Conservation (phyloP, 2,329 filamentous ascomycete species). For the Aspergillus neotritici region DNA sequence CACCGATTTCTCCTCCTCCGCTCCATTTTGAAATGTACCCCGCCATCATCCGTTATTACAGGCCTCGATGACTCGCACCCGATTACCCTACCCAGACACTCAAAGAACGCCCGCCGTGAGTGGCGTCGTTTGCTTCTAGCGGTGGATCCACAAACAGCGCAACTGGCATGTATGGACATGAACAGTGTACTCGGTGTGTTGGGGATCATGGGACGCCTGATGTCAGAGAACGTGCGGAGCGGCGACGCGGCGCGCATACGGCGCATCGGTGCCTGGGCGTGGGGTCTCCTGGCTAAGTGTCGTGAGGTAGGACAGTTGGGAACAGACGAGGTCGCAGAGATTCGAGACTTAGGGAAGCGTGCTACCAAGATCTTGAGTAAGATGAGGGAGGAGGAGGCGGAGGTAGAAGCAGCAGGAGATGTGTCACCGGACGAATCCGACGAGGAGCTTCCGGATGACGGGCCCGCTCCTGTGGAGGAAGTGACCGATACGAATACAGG, state of each 20-base stretch:
- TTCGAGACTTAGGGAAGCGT: constrained; percentile 74
- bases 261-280: constrained; percentile 74
- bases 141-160: constrained; percentile 44
- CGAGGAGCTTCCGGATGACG: constrained; percentile 7
- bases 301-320: constrained; percentile 69
- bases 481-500: constrained; percentile 1
- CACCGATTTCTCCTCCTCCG: constrained; percentile 63
- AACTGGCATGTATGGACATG: constrained; percentile 52
- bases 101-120: constrained; percentile 49
- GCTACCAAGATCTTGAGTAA: constrained; percentile 51
- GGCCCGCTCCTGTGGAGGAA: neutral
- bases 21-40: constrained; percentile 51
- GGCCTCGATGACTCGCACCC: constrained; percentile 51
- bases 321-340: constrained; percentile 66
- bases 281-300: constrained; percentile 71
- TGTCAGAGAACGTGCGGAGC: constrained; percentile 58
- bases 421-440: constrained; percentile 21
- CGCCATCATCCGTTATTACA: constrained; percentile 49
- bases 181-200: constrained; percentile 62
- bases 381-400: constrained; percentile 42
- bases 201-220: constrained; percentile 52
- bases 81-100: constrained; percentile 50
- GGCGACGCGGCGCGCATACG: constrained; percentile 56
- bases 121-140: constrained; percentile 44
- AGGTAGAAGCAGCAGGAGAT: constrained; percentile 20